phyloP scores from a whole-genome alignment of 306 rosid genomes.

The Phaseolus lunatus region DNA sequence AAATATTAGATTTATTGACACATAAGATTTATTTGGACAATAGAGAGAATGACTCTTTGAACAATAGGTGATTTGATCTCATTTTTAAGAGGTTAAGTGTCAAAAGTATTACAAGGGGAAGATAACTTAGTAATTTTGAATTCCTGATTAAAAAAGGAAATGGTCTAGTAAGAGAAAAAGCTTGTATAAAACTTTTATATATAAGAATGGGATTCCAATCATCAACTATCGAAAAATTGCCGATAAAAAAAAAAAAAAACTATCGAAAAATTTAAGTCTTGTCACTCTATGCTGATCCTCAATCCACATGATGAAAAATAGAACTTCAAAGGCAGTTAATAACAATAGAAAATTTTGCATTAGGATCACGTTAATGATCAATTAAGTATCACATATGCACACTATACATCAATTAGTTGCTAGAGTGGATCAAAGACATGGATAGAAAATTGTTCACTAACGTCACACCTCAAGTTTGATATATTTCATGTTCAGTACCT shows the following conservation, averaged over 20 bases:
- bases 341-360: not conserved
- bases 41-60: no score
- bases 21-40: no score
- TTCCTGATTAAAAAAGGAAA: no score
- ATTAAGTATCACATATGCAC: not conserved
- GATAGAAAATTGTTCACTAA: constrained; percentile 51
- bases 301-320: not conserved
- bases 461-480: not conserved
- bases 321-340: not conserved
- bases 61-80: no score
- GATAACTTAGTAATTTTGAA: no score
- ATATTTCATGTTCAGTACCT: constrained; percentile 16
- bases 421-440: constrained; percentile 56
- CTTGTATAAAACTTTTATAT: no score
- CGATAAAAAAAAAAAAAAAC: no score
- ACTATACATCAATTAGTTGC: not conserved
- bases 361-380: not conserved
- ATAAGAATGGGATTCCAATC: no score
- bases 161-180: no score
- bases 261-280: constrained; percentile 5
- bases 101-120: no score
- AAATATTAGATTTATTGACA: no score
- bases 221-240: constrained; percentile 37
- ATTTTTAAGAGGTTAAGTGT: no score
- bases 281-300: not conserved